Evolutionary conservation across 352 stramenopile genomes (phyloP), one percentile per base, ranked within the genome.

Genomic region (Phytophthora idaei): DNA sequence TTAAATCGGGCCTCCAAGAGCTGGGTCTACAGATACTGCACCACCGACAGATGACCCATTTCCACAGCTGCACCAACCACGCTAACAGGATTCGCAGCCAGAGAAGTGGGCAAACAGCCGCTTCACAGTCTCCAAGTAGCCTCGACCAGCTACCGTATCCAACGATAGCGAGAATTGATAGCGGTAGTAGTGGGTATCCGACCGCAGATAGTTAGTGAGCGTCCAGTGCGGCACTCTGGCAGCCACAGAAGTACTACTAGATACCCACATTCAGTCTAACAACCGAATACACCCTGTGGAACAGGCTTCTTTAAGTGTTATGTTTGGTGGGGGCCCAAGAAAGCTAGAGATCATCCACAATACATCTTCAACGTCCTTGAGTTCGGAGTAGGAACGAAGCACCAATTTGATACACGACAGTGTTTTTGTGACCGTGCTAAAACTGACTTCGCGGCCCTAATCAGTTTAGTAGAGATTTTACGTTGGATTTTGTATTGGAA

Each of bases 181-280:
- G 11, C 39, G 39, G 12, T 25, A 45, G 15, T 21, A 45, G 39
- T 21, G 39, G 1, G 14, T 1, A 21, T 45, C 39, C 15, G 39
- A 45, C 4, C 39, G 39, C 12, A 45, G 39, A 21, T 45, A 45
- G 15, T 45, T 45, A 1, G 12, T 21, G 11, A 45, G 39, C 4
- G 39, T 25, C 39, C 39, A 45, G 2, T 21, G 39, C 11, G 15
- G 4, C 15, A 45, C 39, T 11, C 39, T 34, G 7, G 15, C n/a
- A 2, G 5, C n/a, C 7, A 37, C 39, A 17, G 27, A 39, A 15
- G 14, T 50, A 4, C 14, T 39, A 21, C 46, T 52, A 5, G 25
- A 52, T 10, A 1, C 28, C 47, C 47, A 54, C 11, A 52, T 52
- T 11, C 53, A 50, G 14, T 34, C 8, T n/a, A 61, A 37, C n/a